These are phyloP conservation scores for Starmerella khaoyaiensis DNA, from an alignment of 805 yeast species.

Conservation along the genomic window DNA sequence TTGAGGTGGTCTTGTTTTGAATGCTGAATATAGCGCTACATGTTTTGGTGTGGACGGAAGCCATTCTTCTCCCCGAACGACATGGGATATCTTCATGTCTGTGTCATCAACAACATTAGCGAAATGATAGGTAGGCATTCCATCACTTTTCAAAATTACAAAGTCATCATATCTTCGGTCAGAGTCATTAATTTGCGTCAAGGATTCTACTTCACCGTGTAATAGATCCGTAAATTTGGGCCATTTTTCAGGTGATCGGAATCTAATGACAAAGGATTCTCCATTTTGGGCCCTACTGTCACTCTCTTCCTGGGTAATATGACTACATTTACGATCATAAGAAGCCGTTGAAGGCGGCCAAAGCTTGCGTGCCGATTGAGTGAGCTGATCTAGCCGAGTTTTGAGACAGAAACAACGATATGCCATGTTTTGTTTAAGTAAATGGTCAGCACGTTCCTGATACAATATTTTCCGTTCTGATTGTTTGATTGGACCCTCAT, in stretches of 20 bases:
- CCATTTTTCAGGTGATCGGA: constrained; percentile 61
- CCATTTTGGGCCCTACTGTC: constrained; percentile 25
- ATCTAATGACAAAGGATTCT: constrained; percentile 45
- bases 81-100: constrained; percentile 84
- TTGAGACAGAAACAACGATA: constrained; percentile 80
- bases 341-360: constrained; percentile 86
- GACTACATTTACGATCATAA: constrained; percentile 71
- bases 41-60: constrained; percentile 92
- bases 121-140: constrained; percentile 89
- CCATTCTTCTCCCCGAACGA: constrained; percentile 97
- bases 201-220: constrained; percentile 65
- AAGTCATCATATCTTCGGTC: constrained; percentile 84
- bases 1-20: constrained; percentile 51
- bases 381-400: constrained; percentile 53
- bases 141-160: constrained; percentile 81
- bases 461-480: constrained; percentile 66
- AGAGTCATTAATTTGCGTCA: constrained; percentile 57
- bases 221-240: constrained; percentile 58
- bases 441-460: constrained; percentile 39
- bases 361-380: constrained; percentile 59
- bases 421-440: constrained; percentile 57
- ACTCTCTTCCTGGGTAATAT: constrained; percentile 34
- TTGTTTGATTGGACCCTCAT: constrained; percentile 79
- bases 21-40: constrained; percentile 69
- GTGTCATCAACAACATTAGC: constrained; percentile 95